These are phyloP conservation scores for Solanum hybrid DNA, from an alignment of 305 asterid species.

Conservation along the genomic window DNA sequence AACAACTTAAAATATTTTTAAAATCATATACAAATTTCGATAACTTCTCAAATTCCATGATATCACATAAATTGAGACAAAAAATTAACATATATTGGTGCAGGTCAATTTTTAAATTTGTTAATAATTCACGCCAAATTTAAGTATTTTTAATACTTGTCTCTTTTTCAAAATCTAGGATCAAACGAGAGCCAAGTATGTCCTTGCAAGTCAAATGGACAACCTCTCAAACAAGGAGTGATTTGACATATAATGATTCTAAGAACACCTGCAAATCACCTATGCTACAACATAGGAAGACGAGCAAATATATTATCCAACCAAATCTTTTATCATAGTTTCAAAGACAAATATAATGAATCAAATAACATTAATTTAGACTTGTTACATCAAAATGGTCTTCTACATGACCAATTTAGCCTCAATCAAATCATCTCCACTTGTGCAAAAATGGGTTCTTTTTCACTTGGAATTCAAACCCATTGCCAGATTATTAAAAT, in stretches of 20 bases:
- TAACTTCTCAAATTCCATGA: too few species aligned
- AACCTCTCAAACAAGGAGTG: conserved; percentile 1
- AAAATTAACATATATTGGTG: too few species aligned
- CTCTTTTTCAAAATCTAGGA: not conserved
- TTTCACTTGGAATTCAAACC: conserved; percentile 29
- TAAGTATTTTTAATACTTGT: too few species aligned
- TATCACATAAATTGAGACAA: too few species aligned
- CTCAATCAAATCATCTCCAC: conserved; percentile 36
- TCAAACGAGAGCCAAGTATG: not conserved
- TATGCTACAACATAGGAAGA: not conserved
- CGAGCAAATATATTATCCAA: conserved; percentile 2
- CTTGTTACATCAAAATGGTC: conserved; percentile 17
- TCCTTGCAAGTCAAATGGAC: not conserved
- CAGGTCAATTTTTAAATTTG: not conserved
- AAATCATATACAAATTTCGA: too few species aligned
- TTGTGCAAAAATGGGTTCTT: conserved; percentile 25
- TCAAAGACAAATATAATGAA: not conserved
- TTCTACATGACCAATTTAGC: conserved; percentile 16
- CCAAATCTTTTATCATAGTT: conserved; percentile 10
- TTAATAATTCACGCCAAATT: too few species aligned
- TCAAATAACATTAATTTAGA: conserved; percentile 3
- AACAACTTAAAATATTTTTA: too few species aligned
- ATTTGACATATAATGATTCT: conserved; percentile 17
- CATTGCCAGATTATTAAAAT: conserved; percentile 32
- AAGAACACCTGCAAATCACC: conserved; percentile 15